Evolutionary conservation across 805 yeast species (phyloP).

Genomic region (Yarrowia hollandica): DNA sequence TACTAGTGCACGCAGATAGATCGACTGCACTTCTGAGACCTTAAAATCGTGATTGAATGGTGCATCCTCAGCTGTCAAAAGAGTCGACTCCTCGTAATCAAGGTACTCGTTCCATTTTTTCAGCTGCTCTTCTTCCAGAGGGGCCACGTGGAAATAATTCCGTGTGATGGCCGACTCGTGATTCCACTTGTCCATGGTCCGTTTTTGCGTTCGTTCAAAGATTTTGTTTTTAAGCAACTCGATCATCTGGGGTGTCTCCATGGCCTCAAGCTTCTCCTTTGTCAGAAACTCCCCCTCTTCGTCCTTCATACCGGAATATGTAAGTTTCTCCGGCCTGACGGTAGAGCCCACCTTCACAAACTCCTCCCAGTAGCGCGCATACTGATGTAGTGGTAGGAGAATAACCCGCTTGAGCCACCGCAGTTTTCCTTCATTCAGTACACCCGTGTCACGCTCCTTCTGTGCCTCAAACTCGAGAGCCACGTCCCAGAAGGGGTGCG

Average conservation of each 20-base stretch:
- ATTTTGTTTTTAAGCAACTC: constrained; percentile 36
- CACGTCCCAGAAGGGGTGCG: constrained; percentile 82
- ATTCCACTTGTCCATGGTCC: constrained; percentile 67
- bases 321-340: not conserved
- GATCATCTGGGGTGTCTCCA: constrained; percentile 29
- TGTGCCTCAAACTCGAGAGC: constrained; percentile 60
- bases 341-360: constrained; percentile 30
- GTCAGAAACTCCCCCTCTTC: constrained; percentile 27
- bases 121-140: constrained; percentile 49
- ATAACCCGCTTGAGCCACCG: constrained; percentile 42
- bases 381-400: constrained; percentile 76
- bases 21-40: constrained; percentile 42
- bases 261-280: constrained; percentile 20
- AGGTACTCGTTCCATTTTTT: constrained; percentile 66
- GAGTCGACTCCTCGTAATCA: constrained; percentile 49
- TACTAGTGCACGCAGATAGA: constrained; percentile 69
- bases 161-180: constrained; percentile 68
- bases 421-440: constrained; percentile 36
- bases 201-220: constrained; percentile 50
- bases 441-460: constrained; percentile 45
- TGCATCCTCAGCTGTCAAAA: not conserved
- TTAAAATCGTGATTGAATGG: constrained; percentile 31
- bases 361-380: constrained; percentile 69
- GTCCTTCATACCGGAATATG: not conserved
- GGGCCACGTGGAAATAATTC: constrained; percentile 56